Conservation (phyloP, 257 asterid genomes). For the Solanum peruvianum region DNA sequence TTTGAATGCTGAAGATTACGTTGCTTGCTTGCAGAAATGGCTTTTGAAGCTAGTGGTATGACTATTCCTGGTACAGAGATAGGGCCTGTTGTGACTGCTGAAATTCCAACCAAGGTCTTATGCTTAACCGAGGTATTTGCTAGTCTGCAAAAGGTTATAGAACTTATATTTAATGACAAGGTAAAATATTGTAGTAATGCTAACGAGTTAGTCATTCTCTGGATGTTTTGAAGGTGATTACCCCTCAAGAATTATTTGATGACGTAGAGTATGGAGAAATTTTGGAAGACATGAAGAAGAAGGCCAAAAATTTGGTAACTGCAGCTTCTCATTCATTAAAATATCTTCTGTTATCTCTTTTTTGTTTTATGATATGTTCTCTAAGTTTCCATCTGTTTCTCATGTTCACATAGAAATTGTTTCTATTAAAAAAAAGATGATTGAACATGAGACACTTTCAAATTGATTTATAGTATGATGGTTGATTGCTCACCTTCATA, state of each 20-base stretch:
- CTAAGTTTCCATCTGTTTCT: neutral
- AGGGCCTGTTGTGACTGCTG: conserved; percentile 12
- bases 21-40: conserved; percentile 33
- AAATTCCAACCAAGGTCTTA: conserved; percentile 52
- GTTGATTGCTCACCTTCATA: neutral
- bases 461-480: neutral
- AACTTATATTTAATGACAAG: neutral
- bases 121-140: conserved; percentile 51
- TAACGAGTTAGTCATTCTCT: neutral
- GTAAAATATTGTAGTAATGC: neutral
- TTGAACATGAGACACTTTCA: neutral
- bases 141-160: neutral
- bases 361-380: neutral
- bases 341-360: neutral
- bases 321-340: neutral
- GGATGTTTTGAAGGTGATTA: conserved; percentile 26
- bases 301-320: conserved; percentile 56
- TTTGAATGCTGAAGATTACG: neutral
- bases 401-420: neutral
- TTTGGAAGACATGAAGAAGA: conserved; percentile 59
- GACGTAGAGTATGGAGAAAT: conserved; percentile 56
- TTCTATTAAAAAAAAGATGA: neutral
- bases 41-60: conserved; percentile 34
- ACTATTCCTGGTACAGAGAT: conserved; percentile 10
- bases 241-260: conserved; percentile 43